Base-by-base conservation (phyloP, 75 land plant species). In the Picea sitchensis region DNA sequence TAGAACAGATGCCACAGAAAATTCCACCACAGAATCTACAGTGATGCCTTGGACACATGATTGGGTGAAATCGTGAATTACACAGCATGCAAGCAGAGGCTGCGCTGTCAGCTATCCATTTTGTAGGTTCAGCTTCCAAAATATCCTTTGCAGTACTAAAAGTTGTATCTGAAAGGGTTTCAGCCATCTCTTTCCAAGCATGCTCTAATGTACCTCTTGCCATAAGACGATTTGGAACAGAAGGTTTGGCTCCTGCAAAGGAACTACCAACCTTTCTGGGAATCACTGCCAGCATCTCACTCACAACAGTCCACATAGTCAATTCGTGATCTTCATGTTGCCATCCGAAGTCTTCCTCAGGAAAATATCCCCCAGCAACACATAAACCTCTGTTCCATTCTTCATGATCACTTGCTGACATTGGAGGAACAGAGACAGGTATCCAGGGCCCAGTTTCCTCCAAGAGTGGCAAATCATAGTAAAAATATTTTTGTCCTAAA, bases 21-120 rank as follows among this genome's bases (percentile, higher is more conserved):
- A 98, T 81, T 63, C 94, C 92, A 71, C 99, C 99, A 88, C 98
- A 98, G 71, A 92, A 98, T n/a, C 98, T 87, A 80, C 99, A 98
- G 76, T 98, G 98, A 77, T 98, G 99, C 59, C 99, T 83, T 4
- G 95, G 86, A 84, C 96, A 91, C 81, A 92, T 90, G 51, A 98
- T 87, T 13, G 99, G 99, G 79, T 98, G 94, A 79, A 98, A 95
- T 11, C 83, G 83, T 34, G 89, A 85, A 61, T 77, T 82, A 85
- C 99, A 98, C 7, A 93, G 84, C 99, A 98, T 98, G 84, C 99
- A 98, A 26, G 93, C 80, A 79, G 86, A 85, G 51, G 98, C 88
- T 72, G 91, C 72, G 82, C 99, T 98, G 73, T 95, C 98, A 63
- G 99, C 84, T 78, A 98, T 77, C 99, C 98, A 95, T 82, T 81